Conservation (phyloP, 768 basidiomycete species). For the Russula foetens region DNA sequence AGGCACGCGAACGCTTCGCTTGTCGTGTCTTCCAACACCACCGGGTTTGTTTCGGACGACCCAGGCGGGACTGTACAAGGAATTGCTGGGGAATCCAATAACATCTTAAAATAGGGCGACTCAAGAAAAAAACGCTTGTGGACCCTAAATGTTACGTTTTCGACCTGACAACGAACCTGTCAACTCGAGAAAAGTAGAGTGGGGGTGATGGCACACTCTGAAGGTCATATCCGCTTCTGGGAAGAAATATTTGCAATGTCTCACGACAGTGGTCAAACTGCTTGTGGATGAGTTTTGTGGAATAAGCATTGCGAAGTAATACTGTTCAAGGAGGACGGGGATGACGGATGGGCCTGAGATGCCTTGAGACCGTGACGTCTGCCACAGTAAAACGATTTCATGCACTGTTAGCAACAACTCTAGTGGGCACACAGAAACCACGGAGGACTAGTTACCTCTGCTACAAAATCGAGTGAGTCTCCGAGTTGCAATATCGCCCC, state of each 20-base stretch:
- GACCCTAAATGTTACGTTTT: conserved; percentile 46
- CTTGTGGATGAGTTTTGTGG: too few species aligned
- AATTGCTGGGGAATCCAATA: conserved; percentile 17
- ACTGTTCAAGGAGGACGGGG: too few species aligned
- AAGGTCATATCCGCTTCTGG: background rate
- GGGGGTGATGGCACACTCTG: background rate
- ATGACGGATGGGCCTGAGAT: too few species aligned
- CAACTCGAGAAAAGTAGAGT: background rate
- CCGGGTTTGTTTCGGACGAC: conserved; percentile 26
- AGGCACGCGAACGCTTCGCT: conserved; percentile 25
- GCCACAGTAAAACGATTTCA: too few species aligned
- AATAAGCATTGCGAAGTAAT: too few species aligned
- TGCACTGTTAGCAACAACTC: too few species aligned
- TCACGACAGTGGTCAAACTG: too few species aligned
- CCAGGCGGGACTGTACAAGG: conserved; percentile 23
- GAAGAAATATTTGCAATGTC: background rate
- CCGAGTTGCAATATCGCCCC: too few species aligned
- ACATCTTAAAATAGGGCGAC: conserved; percentile 36
- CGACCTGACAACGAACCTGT: conserved; percentile 34
- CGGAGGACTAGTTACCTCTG: too few species aligned
- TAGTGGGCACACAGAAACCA: too few species aligned
- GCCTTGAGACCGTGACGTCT: too few species aligned
- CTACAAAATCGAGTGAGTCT: too few species aligned
- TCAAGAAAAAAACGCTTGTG: conserved; percentile 59
- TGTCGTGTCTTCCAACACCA: conserved; percentile 22